These are phyloP conservation scores for Zhuliangozyma parablackwelliae DNA, from an alignment of 1,139 yeast genomes.

Conservation along the genomic window DNA sequence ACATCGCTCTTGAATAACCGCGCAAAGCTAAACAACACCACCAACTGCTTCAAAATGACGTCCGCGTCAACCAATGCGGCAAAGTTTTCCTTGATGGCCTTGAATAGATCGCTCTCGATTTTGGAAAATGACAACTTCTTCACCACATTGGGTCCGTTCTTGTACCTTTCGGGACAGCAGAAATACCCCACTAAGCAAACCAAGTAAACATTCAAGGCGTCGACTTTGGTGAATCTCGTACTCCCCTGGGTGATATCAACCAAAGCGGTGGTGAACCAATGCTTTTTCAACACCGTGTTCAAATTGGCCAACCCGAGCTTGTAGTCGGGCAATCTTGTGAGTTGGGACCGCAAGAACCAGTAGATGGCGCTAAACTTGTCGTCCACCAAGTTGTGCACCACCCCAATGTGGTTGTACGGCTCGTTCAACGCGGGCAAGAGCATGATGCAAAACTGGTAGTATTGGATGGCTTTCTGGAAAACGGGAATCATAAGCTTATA, in stretches of 20 bases:
- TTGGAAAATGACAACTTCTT: constrained; percentile 21
- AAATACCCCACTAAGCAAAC: constrained; percentile 27
- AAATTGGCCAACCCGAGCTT: constrained; percentile 41
- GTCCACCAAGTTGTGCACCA: constrained; percentile 41
- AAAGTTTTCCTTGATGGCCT: constrained; percentile 8
- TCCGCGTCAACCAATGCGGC: constrained; percentile 7
- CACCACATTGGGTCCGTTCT: constrained; percentile 20
- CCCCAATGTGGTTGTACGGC: constrained; percentile 62
- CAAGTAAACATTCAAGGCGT: constrained; percentile 19
- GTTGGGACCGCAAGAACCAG: constrained; percentile 56
- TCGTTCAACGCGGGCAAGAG: constrained; percentile 64
- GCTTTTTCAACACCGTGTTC: constrained; percentile 25
- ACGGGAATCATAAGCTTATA: constrained; percentile 12
- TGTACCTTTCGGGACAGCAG: constrained; percentile 26
- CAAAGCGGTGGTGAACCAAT: constrained; percentile 25
- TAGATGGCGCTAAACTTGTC: constrained; percentile 31
- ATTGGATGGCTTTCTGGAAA: constrained; percentile 36
- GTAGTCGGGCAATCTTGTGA: constrained; percentile 48
- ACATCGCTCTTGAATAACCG: constrained; percentile 10
- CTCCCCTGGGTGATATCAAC: constrained; percentile 11
- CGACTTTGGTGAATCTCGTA: constrained; percentile 8
- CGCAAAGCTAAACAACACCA: constrained; percentile 18
- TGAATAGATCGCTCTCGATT: constrained; percentile 25
- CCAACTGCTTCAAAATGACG: constrained; percentile 20
- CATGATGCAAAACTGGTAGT: constrained; percentile 48